Evolutionary conservation across 495 filamentous ascomycete species (phyloP).

Genomic region (Chaetomium fimeti): DNA sequence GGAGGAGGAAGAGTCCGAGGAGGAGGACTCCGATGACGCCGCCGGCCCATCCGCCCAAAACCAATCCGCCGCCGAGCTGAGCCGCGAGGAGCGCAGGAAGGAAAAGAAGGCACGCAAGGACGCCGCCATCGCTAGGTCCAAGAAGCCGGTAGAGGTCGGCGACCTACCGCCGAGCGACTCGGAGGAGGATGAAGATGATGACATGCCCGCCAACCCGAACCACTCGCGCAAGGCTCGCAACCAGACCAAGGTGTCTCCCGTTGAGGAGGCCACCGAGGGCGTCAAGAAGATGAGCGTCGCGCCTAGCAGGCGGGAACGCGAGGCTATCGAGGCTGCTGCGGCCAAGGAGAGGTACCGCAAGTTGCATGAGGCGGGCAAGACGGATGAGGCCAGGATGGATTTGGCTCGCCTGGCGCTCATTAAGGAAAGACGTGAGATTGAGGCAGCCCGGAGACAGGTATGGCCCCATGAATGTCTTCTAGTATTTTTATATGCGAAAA

Average conservation of each 20-base stretch:
- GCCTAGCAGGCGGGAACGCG: conserved; percentile 74
- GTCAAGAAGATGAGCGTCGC: conserved; percentile 45
- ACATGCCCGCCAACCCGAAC: conserved; percentile 85
- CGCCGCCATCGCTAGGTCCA: conserved; percentile 73
- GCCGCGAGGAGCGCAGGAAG: conserved; percentile 82
- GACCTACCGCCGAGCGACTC: conserved; percentile 74
- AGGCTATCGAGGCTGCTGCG: conserved; percentile 82
- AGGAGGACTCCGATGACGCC: conserved; percentile 32
- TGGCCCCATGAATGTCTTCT: conserved; percentile 5
- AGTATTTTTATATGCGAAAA: not conserved
- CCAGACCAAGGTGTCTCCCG: conserved; percentile 42
- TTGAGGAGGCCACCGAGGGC: conserved; percentile 51
- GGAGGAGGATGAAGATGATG: conserved; percentile 58
- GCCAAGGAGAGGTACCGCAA: conserved; percentile 90
- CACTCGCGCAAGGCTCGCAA: conserved; percentile 70
- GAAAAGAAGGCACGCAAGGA: conserved; percentile 90
- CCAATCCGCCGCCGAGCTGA: conserved; percentile 51
- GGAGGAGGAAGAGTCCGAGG: conserved; percentile 49
- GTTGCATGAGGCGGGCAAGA: conserved; percentile 93
- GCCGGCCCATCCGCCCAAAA: conserved; percentile 31
- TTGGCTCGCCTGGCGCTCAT: conserved; percentile 77
- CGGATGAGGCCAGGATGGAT: conserved; percentile 93
- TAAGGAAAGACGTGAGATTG: conserved; percentile 80
- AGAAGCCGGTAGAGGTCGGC: conserved; percentile 66
- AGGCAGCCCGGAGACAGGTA: conserved; percentile 61